Percentiles rank a stretch among this genome's conserved stretches.
Evolutionary conservation across 2,329 filamentous ascomycete genomes (phyloP).

Genomic region (Ceratocystis harringtonii): DNA sequence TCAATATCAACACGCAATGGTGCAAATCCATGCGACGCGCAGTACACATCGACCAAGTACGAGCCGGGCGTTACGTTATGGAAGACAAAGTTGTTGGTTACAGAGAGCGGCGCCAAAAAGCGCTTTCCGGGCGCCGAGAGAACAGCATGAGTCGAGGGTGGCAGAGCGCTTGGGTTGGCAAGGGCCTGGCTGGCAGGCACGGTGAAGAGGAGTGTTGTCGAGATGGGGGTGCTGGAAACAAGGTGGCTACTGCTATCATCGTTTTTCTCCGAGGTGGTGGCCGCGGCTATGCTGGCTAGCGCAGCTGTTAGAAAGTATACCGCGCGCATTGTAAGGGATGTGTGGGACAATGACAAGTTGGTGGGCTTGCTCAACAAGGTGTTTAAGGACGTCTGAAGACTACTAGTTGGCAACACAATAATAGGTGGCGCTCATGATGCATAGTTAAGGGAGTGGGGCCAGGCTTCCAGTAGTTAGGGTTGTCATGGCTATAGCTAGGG

Average conservation of each 20-base stretch:
- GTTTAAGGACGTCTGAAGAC: not conserved
- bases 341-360: not conserved
- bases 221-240: slow-evolving; percentile 31
- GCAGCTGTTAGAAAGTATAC: slow-evolving; percentile 23
- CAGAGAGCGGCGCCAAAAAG: slow-evolving; percentile 46
- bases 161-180: slow-evolving; percentile 39
- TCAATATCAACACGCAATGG: slow-evolving; percentile 65
- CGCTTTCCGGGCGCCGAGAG: slow-evolving; percentile 30
- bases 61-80: slow-evolving; percentile 52
- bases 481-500: not conserved
- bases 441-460: not conserved
- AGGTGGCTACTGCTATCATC: slow-evolving; percentile 20
- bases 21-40: slow-evolving; percentile 57
- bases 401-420: not conserved
- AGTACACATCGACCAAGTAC: slow-evolving; percentile 72
- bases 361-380: not conserved
- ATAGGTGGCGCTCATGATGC: not conserved
- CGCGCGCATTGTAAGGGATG: not conserved
- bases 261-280: slow-evolving; percentile 15
- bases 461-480: not conserved
- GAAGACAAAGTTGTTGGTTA: slow-evolving; percentile 61
- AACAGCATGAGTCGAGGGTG: slow-evolving; percentile 51
- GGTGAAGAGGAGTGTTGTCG: slow-evolving; percentile 30
- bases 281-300: slow-evolving; percentile 24
- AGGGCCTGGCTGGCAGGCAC: slow-evolving; percentile 31